A percentile compares a stretch with the other conserved stretches of the same genome.
Conservation (phyloP, 78 protist species). For the Dictyostelium brefeldianum region DNA sequence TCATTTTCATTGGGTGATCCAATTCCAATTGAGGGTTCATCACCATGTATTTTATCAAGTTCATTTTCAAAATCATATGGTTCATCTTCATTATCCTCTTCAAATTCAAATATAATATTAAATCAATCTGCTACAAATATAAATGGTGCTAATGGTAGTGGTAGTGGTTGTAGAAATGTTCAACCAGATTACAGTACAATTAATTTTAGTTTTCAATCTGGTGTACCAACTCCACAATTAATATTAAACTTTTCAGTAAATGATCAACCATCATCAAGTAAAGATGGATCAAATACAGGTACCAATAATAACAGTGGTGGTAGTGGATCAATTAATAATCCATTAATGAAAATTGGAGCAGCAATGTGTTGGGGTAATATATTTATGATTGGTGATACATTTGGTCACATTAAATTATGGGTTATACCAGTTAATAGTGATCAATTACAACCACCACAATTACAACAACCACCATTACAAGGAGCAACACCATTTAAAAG, state of each 20-base stretch:
- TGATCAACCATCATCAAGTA: background rate
- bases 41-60: conserved; percentile 26
- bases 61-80: conserved; percentile 39
- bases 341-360: conserved; percentile 59
- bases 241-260: background rate
- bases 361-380: conserved; percentile 70
- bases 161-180: no score
- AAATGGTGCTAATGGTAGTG: background rate
- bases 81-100: conserved; percentile 11
- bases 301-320: background rate
- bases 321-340: background rate
- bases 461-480: background rate
- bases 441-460: background rate
- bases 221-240: background rate
- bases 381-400: conserved; percentile 63
- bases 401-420: conserved; percentile 70
- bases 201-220: background rate
- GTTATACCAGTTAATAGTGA: conserved; percentile 57
- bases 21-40: conserved; percentile 57
- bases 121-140: background rate
- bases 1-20: conserved; percentile 71
- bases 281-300: no score
- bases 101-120: background rate
- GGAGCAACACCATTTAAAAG: background rate
- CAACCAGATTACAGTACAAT: conserved; percentile 5